These are phyloP conservation scores for Recurvomyces mirabilis DNA, from an alignment of 495 filamentous ascomycete genomes.

Conservation along the genomic window DNA sequence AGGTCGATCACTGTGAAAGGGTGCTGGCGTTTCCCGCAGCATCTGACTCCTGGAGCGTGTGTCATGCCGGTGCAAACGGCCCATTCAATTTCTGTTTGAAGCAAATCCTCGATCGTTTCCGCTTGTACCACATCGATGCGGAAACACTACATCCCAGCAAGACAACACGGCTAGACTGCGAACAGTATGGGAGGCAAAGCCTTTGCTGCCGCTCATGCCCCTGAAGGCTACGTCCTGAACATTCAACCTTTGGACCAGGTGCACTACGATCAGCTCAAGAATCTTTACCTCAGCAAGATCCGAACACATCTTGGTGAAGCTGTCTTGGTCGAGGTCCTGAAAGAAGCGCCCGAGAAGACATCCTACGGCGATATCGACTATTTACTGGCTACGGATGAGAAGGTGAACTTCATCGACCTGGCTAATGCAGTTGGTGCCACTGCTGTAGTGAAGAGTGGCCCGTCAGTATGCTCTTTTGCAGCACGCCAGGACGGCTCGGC, in stretches of 20 bases:
- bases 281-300: not conserved
- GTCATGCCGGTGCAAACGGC: no score
- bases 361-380: conserved; percentile 32
- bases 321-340: not conserved
- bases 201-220: conserved; percentile 21
- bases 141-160: no score
- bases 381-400: conserved; percentile 17
- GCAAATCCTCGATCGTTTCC: no score
- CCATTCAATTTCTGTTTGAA: no score
- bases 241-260: conserved; percentile 22
- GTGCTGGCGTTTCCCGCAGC: no score
- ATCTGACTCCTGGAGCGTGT: no score
- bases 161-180: no score
- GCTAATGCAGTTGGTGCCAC: conserved; percentile 6
- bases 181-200: conserved; percentile 28
- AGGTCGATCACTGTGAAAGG: no score
- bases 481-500: conserved; percentile 12
- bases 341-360: conserved; percentile 27
- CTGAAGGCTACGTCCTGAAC: conserved; percentile 17
- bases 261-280: conserved; percentile 16
- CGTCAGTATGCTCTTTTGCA: conserved; percentile 2
- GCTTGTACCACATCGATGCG: no score
- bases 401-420: conserved; percentile 6
- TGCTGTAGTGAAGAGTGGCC: conserved; percentile 1
- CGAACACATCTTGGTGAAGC: conserved; percentile 5